phyloP scores from a whole-genome alignment of 495 filamentous ascomycete genomes.

The Penicillium mononematosum region DNA sequence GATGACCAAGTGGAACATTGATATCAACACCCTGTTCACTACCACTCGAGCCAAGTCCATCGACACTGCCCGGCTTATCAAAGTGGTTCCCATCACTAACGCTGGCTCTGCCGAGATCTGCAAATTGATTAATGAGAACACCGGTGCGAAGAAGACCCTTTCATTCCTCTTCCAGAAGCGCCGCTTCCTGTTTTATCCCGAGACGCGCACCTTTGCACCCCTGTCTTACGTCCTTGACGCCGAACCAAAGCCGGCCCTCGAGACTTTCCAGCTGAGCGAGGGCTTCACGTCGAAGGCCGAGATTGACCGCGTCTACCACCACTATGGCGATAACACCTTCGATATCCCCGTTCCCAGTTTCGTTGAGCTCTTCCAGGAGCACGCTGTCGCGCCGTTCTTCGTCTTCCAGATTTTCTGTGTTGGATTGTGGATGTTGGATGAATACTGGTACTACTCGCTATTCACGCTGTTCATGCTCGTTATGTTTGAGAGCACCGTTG shows the following conservation, averaged over 20 bases:
- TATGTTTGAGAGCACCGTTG: slow-evolving; percentile 95
- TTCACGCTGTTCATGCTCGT: slow-evolving; percentile 99
- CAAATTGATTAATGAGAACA: slow-evolving; percentile 67
- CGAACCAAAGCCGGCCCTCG: slow-evolving; percentile 74
- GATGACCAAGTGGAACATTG: slow-evolving; percentile 95
- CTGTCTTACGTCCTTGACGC: slow-evolving; percentile 81
- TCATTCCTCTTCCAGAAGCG: slow-evolving; percentile 99
- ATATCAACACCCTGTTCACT: slow-evolving; percentile 79
- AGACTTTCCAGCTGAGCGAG: slow-evolving; percentile 70
- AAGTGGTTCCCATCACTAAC: slow-evolving; percentile 87
- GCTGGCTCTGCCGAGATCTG: slow-evolving; percentile 90
- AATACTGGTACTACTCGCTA: slow-evolving; percentile 99
- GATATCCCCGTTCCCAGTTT: slow-evolving; percentile 97
- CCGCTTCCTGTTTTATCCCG: slow-evolving; percentile 80
- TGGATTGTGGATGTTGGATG: slow-evolving; percentile 96
- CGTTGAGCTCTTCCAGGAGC: slow-evolving; percentile 93
- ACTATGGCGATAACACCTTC: slow-evolving; percentile 96
- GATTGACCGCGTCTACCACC: slow-evolving; percentile 73
- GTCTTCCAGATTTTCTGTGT: slow-evolving; percentile 99
- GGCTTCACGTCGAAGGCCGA: slow-evolving; percentile 71
- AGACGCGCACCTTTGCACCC: slow-evolving; percentile 69
- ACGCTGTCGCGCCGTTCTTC: slow-evolving; percentile 98
- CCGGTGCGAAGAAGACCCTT: slow-evolving; percentile 66
- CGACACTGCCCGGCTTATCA: slow-evolving; percentile 80
- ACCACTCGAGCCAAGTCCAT: slow-evolving; percentile 68